Base-by-base conservation (phyloP, 1,284 basidiomycete species). In the Ceratorhiza oryzae-sativae region DNA sequence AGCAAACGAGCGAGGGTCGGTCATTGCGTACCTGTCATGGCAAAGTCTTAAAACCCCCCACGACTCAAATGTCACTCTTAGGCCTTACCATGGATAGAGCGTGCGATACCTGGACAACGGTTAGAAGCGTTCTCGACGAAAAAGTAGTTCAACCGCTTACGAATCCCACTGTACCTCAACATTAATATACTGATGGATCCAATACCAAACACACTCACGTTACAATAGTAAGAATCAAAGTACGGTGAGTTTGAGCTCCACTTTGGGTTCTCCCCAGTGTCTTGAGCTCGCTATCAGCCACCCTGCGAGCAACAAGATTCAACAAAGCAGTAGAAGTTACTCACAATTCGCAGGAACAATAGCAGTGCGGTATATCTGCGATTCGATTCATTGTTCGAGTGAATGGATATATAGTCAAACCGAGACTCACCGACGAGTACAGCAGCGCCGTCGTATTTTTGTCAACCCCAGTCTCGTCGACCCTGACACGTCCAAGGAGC, bases 191-290 rank as follows among this genome's bases (percentile, higher is more conserved):
- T 41, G 59, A 39, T 1, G 41, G 3, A 20, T 0, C 45, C 46
- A 12, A n/a, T 3, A n/a, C n/a, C 32, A 34, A 34, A n/a, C 32
- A 6, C 6, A 77, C 84, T 30, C 73, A 87, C 87, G 73, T 89
- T 90, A 78, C 88, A 90, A 76, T 89, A 91, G 72, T 88, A 85
- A 0, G 88, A 88, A 75, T 90, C 88, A 72, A 83, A 90, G 74
- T 88, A 89, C 0, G 88, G 88, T 75, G 89, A 87, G 0, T 82
- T 84, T 0, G 88, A 89, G 55, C 84, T 84, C 86, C 88, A 90
- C 41, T 83, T 82, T 0, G 88, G 87, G 75, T 90, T 90, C 78
- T 90, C 89, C n/a, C 86, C 88, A 0, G 87, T 87, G 76, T 90
- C 87, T 88, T 56, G 18, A 25, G 74, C 30, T 10, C 53, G n/a